Conservation (phyloP, 164 flowering plant species). For the Euptelea pleiosperma region DNA sequence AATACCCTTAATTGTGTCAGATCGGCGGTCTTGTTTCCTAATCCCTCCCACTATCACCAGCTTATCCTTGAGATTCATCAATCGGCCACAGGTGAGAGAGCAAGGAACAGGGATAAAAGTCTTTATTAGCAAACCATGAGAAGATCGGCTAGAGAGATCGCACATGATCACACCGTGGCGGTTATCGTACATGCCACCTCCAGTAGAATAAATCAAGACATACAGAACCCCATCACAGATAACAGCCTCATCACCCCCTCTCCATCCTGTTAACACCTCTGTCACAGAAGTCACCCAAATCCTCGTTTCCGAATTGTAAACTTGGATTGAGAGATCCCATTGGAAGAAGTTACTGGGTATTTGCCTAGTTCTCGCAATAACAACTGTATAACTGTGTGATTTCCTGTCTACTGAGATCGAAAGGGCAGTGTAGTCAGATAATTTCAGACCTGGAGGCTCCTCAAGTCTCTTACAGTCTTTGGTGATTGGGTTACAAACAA, state of each 20-base stretch:
- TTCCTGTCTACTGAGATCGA: constrained; percentile 56
- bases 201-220: constrained; percentile 74
- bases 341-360: constrained; percentile 69
- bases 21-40: constrained; percentile 73
- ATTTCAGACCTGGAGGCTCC: constrained; percentile 61
- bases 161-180: constrained; percentile 70
- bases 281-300: constrained; percentile 57
- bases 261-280: constrained; percentile 86
- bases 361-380: constrained; percentile 79
- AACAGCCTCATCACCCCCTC: constrained; percentile 88
- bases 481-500: constrained; percentile 81
- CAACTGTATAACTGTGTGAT: constrained; percentile 44
- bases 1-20: constrained; percentile 86
- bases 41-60: constrained; percentile 96
- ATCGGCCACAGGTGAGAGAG: constrained; percentile 81
- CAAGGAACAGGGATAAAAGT: constrained; percentile 74
- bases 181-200: constrained; percentile 48
- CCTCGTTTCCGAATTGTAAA: constrained; percentile 58
- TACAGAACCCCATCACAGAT: constrained; percentile 72
- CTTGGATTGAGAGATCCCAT: constrained; percentile 81
- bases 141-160: constrained; percentile 44
- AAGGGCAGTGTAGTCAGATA: constrained; percentile 73
- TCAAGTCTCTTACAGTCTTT: constrained; percentile 40
- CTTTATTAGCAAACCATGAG: constrained; percentile 45
- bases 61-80: constrained; percentile 81